phyloP scores from a whole-genome alignment of 768 basidiomycete species.

The Leccinum sublutescens region DNA sequence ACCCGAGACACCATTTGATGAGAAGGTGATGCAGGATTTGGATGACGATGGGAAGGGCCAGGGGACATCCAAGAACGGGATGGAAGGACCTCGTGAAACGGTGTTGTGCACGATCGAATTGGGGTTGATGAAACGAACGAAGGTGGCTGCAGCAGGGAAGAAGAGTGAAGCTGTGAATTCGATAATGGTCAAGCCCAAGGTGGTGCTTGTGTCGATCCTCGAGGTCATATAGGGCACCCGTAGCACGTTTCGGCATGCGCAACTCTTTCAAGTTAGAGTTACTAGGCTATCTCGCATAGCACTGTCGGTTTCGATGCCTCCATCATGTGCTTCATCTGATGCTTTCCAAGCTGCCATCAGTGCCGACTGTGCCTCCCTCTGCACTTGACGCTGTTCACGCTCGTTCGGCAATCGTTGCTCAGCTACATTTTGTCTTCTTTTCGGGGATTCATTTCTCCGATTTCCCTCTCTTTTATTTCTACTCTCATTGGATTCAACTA shows the following conservation, averaged over 20 bases:
- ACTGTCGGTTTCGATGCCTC: too few species aligned
- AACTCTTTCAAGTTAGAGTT: too few species aligned
- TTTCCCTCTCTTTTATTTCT: neutral
- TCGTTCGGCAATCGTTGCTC: neutral
- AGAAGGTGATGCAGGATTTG: constrained; percentile 21
- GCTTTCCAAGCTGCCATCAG: neutral
- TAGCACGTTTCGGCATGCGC: neutral
- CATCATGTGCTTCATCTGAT: neutral
- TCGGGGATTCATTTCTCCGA: neutral
- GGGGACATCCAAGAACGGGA: neutral
- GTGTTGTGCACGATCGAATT: constrained; percentile 35
- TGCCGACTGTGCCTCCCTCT: neutral
- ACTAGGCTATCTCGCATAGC: too few species aligned
- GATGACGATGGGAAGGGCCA: constrained; percentile 18
- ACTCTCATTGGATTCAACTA: neutral
- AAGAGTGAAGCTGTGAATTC: constrained; percentile 15
- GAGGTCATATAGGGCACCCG: constrained; percentile 12
- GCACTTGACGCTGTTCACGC: neutral
- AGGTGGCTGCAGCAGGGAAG: constrained; percentile 5
- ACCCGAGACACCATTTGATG: constrained; percentile 15
- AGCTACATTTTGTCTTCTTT: neutral
- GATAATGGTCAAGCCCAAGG: constrained; percentile 33
- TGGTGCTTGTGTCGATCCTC: constrained; percentile 32
- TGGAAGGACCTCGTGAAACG: neutral
- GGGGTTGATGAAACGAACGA: constrained; percentile 28